Evolutionary conservation across 441 rosid species (phyloP), one percentile per base, ranked within the genome.

Genomic region (Rhodomyrtus psidioides): DNA sequence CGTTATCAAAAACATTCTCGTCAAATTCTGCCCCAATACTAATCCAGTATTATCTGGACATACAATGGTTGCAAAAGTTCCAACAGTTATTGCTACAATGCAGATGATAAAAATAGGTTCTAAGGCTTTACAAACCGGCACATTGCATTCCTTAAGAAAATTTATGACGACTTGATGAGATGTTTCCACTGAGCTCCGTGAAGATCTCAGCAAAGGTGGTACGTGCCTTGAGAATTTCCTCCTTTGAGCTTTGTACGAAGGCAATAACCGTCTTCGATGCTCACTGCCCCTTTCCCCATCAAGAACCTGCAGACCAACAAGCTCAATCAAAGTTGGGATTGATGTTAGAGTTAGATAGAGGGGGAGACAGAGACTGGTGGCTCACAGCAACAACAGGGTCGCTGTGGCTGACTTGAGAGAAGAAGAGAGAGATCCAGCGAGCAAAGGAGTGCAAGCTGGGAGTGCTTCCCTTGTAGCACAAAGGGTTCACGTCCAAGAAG

Each of bases 301-400:
- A 86, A 95, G 76, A 90, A 96, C 97, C 99, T 96, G 90, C 84
- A 88, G 89, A 54, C 56, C 84, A 30, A 39, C 79, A 39, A 10
- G n/a, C 49, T 42, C n/a, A 39, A 39, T 65, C 79, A 70, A 70
- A 70, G 1, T 70, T 39, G 51, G 79, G 79, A 70, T 39, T 21
- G 1, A 6, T 1, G n/a, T 19, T 15, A 10, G 76, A 65, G 76
- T 65, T 10, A 19, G 76, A 65, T 1, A 24, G 5, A 55, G 57
- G 39, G 2, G 28, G 49, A 9, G 28, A 30, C 51, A 17, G 57
- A 81, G 42, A 0, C 17, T 16, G 79, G 53, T 14, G 84, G 24
- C 91, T 92, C 91, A 97, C 98, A 79, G 98, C 98, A 83, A 97
- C 92, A 65, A 97, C 95, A 81, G 98, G 98, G 90, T 95, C 98